Evolutionary conservation across 2,329 filamentous ascomycete genomes (phyloP).

Genomic region (Fusarium nelsonii): DNA sequence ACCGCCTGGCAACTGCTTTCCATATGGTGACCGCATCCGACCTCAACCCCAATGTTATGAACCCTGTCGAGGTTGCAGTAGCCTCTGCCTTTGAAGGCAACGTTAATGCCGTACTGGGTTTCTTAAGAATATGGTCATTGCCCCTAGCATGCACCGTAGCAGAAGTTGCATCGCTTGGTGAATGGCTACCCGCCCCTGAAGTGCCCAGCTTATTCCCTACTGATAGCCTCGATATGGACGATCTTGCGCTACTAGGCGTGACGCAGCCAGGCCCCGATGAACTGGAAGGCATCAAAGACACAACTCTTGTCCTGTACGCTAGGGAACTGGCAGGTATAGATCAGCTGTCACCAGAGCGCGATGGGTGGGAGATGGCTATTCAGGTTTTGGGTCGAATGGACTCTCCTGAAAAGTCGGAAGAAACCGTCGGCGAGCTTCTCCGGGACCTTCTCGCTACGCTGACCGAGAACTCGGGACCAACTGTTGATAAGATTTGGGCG

Average conservation of each 20-base stretch:
- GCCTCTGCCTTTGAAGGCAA: conserved; percentile 88
- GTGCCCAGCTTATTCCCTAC: conserved; percentile 63
- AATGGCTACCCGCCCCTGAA: conserved; percentile 75
- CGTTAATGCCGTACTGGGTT: conserved; percentile 77
- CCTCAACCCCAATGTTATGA: conserved; percentile 81
- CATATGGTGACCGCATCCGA: conserved; percentile 75
- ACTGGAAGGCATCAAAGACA: conserved; percentile 78
- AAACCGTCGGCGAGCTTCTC: conserved; percentile 80
- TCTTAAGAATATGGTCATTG: conserved; percentile 84
- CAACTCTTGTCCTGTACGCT: conserved; percentile 82
- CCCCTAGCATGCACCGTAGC: conserved; percentile 81
- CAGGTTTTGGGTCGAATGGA: conserved; percentile 86
- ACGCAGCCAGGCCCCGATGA: conserved; percentile 69
- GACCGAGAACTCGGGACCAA: conserved; percentile 74
- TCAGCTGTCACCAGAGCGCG: conserved; percentile 62
- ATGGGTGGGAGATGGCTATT: conserved; percentile 92
- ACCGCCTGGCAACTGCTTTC: conserved; percentile 78
- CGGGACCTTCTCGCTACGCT: conserved; percentile 71
- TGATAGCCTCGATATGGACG: conserved; percentile 81
- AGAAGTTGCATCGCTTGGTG: conserved; percentile 85
- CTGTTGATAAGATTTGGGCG: conserved; percentile 84
- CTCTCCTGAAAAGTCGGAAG: conserved; percentile 75
- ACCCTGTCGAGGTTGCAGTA: conserved; percentile 82
- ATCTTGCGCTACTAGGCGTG: conserved; percentile 84
- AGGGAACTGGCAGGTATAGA: conserved; percentile 71